Conservation (phyloP, 306 rosid species). For the Pueraria montana region DNA sequence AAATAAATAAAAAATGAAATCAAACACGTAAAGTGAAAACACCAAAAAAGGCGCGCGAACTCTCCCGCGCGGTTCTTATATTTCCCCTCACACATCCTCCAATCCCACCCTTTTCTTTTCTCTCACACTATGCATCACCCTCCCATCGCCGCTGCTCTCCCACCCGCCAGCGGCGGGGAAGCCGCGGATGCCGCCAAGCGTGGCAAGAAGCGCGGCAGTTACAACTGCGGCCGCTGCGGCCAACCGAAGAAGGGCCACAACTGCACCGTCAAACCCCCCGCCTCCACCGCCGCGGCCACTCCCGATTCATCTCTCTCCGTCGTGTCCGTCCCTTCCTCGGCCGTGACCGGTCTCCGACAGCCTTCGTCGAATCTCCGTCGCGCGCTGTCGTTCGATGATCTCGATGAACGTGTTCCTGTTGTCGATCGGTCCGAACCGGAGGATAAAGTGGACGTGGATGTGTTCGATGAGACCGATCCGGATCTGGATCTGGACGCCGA, state of each 20-base stretch:
- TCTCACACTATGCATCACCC: conserved; percentile 56
- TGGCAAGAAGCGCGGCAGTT: conserved; percentile 80
- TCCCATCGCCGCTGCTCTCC: conserved; percentile 34
- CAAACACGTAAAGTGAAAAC: not conserved
- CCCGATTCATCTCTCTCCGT: conserved; percentile 50
- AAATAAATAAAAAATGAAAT: not conserved
- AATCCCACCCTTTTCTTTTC: not conserved
- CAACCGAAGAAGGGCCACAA: conserved; percentile 87
- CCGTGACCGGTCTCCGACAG: conserved; percentile 48
- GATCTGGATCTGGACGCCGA: conserved; percentile 53
- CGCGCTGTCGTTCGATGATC: conserved; percentile 83
- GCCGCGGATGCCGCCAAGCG: conserved; percentile 47
- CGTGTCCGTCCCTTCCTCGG: conserved; percentile 48
- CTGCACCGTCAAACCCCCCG: conserved; percentile 59
- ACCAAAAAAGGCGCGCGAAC: conserved; percentile 49
- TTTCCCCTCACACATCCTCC: not conserved
- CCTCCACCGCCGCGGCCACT: conserved; percentile 32
- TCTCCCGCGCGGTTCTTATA: conserved; percentile 58
- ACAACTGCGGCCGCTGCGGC: conserved; percentile 93
- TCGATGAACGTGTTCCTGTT: conserved; percentile 42
- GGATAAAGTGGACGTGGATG: conserved; percentile 34
- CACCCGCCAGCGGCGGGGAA: conserved; percentile 33
- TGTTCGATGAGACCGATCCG: conserved; percentile 41
- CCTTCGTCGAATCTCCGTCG: conserved; percentile 71
- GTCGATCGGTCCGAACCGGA: conserved; percentile 45